These are phyloP conservation scores for Cladobotryum mycophilum DNA, from an alignment of 2,329 filamentous ascomycete species.

Conservation along the genomic window DNA sequence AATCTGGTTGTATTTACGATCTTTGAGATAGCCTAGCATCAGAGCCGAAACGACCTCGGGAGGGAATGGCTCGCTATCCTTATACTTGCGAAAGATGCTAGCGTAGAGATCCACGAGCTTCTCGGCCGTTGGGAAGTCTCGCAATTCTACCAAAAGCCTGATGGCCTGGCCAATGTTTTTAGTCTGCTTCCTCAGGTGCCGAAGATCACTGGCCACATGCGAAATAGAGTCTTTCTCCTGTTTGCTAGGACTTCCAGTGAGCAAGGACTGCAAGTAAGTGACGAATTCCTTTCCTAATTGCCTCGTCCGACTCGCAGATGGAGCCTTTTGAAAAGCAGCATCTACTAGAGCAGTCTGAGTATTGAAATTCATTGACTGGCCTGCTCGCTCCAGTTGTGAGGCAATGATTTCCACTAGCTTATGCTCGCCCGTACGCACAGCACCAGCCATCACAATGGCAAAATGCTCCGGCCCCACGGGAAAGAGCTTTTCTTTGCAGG, in stretches of 20 bases:
- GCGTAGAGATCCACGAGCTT: constrained; percentile 52
- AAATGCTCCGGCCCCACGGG: constrained; percentile 44
- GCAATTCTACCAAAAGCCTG: constrained; percentile 28
- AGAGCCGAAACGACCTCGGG: constrained; percentile 54
- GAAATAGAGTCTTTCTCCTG: not conserved
- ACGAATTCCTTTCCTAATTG: constrained; percentile 24
- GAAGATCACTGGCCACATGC: constrained; percentile 14
- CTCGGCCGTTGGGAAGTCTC: constrained; percentile 47
- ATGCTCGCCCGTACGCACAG: constrained; percentile 40
- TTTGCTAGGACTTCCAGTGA: not conserved
- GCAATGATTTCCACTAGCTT: constrained; percentile 36
- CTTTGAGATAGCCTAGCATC: constrained; percentile 59
- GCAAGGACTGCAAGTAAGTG: constrained; percentile 20
- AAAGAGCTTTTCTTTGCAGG: constrained; percentile 39
- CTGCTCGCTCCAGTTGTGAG: constrained; percentile 36
- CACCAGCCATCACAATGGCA: constrained; percentile 46
- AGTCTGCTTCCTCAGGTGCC: constrained; percentile 22
- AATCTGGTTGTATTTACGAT: constrained; percentile 54
- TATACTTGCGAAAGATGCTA: constrained; percentile 30
- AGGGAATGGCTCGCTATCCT: constrained; percentile 35
- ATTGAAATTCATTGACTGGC: constrained; percentile 37
- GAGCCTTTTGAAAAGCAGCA: constrained; percentile 24
- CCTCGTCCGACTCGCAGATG: constrained; percentile 20
- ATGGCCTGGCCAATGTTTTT: constrained; percentile 27
- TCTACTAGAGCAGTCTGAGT: constrained; percentile 38